Evolutionary conservation across 768 basidiomycete genomes (phyloP), one percentile per base, ranked within the genome.

Genomic region (Termitomyces sp.): DNA sequence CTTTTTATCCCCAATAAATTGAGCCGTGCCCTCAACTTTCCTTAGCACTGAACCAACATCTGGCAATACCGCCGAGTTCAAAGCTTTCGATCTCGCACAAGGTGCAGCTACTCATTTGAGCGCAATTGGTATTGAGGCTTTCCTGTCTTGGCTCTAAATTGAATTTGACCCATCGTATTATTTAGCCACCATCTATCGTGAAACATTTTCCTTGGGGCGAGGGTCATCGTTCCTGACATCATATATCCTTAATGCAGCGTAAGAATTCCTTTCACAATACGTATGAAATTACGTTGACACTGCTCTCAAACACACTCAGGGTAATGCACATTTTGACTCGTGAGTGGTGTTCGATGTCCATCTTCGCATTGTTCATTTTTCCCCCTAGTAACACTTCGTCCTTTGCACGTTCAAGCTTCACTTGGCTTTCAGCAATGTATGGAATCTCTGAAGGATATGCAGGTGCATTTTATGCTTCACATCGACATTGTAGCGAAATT

Each of bases 321-420:
- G 87, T 91, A 63, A 89, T 90, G 88, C 88, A 92, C 64, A 80
- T 90, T 43, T 72, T 88, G 62, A 88, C 87, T 18, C 66, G 90
- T 89, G 69, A 60, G 85, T 70, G 32, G 47, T 49, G 9, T 18
- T 1, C 26, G 20, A n/a, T n/a, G 27, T 10, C 7, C 6, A 47
- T 34, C 31, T 53, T 55, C 20, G 20, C 29, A 46, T 65, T 39
- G 56, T 42, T 32, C 53, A 27, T 46, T 57, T 44, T 48, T 47
- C 37, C 56, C 37, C 51, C 5, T 62, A 92, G 90, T 92, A 67
- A 85, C 82, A 7, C 73, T 89, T 56, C 81, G 82, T n/a, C 86
- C 90, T 20, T 79, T 82, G 41, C 85, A 86, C 64, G 75, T 87
- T 3, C 87, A 90, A 66, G 86, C 86, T 5, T 82, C 81, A 8